Base-by-base conservation (phyloP, 2,329 filamentous ascomycete species). In the Tolypocladium pustulatum region DNA sequence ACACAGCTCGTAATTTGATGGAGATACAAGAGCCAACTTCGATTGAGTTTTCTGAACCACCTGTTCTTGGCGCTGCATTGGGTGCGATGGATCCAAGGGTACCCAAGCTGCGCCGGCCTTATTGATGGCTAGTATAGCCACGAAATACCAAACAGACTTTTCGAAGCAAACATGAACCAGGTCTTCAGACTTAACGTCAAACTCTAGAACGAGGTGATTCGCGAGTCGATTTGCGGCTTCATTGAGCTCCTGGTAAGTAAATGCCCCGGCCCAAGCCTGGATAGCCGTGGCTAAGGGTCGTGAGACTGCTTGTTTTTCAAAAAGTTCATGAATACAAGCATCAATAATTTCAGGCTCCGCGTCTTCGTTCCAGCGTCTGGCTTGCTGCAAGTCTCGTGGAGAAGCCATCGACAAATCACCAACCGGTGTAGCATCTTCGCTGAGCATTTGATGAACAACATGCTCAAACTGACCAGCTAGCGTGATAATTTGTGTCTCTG, bases 221-320 rank as follows among this genome's bases (percentile, higher is more conserved):
- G 61, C 61, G 13, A 63, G 57, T 9, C 53, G 46, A 25, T 57
- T 58, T 13, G 57, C 32, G 12, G 53, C 37, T 4, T 32, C 17
- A n/a, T 61, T 41, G 32, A 76, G 65, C 38, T 77, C 67, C 54
- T 64, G 55, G 57, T 76, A 77, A 12, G 73, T 75, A 73, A 71
- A 53, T 64, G 58, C 15, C 72, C 75, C 59, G 8, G 77, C 75
- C 74, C 74, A 77, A 1, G 75, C 73, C 41, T 72, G 64, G 37
- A 77, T 68, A n/a, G 76, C 75, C 15, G 6, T 59, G 62, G 34
- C 57, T 67, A 37, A 72, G 69, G 55, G 55, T 37, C 32, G 51
- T 2, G 4, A 12, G 7, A 30, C 13, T n/a, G 51, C 51, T 34
- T 54, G 51, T 5, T 32, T 17, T n/a, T 36, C 51, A n/a, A 54